These are phyloP conservation scores for Paramyrothecium sp. DNA, from an alignment of 2,329 filamentous ascomycete species.

Conservation along the genomic window DNA sequence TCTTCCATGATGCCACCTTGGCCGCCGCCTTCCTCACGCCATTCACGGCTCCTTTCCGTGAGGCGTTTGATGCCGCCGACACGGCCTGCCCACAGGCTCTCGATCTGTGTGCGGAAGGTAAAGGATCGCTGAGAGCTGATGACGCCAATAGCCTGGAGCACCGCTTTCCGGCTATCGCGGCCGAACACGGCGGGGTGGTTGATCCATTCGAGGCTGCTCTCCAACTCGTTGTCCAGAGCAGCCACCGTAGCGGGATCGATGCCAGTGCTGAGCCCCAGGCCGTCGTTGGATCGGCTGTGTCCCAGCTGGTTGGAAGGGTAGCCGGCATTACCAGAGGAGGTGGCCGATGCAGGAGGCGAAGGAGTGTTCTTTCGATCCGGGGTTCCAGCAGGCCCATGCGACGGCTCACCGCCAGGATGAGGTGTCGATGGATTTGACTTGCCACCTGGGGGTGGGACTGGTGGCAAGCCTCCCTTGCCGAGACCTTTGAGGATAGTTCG, in stretches of 20 bases:
- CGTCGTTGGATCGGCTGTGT: slow-evolving; percentile 54
- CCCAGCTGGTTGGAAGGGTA: slow-evolving; percentile 43
- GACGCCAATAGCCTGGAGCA: slow-evolving; percentile 93
- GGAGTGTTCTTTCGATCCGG: slow-evolving; percentile 56
- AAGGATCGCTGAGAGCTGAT: slow-evolving; percentile 93
- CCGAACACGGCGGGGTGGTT: slow-evolving; percentile 94
- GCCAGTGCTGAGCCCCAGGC: slow-evolving; percentile 63
- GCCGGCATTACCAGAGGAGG: slow-evolving; percentile 37
- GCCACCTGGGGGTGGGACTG: slow-evolving; percentile 65
- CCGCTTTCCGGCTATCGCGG: slow-evolving; percentile 90
- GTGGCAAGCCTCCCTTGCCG: slow-evolving; percentile 90
- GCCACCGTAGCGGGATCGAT: slow-evolving; percentile 81
- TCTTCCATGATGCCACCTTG: slow-evolving; percentile 64
- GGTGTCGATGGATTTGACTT: slow-evolving; percentile 48
- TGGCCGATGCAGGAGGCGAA: slow-evolving; percentile 50
- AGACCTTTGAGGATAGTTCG: slow-evolving; percentile 93
- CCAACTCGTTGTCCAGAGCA: slow-evolving; percentile 87
- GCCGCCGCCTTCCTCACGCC: slow-evolving; percentile 83
- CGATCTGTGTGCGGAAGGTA: slow-evolving; percentile 87
- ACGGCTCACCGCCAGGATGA: slow-evolving; percentile 42
- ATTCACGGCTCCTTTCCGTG: slow-evolving; percentile 82
- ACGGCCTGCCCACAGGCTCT: slow-evolving; percentile 83
- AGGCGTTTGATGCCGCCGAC: slow-evolving; percentile 78
- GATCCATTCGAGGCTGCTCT: slow-evolving; percentile 94
- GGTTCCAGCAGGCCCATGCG: slow-evolving; percentile 41